Evolutionary conservation across 2,329 filamentous ascomycete genomes (phyloP), one percentile per base, ranked within the genome.

Genomic region (Colletotrichum graminicola): DNA sequence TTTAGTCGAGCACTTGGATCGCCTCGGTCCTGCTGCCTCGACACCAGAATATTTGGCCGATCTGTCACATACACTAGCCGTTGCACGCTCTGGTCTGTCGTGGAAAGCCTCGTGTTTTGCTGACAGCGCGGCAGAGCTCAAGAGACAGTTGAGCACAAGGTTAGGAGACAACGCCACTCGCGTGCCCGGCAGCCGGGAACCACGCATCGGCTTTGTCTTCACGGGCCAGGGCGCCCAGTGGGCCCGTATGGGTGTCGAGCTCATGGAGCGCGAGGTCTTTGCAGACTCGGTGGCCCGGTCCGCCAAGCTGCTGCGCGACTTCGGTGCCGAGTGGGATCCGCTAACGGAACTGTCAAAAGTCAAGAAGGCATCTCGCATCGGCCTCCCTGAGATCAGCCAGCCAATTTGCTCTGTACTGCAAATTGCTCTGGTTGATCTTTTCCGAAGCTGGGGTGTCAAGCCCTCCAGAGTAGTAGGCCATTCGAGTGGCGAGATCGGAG

Each of bases 401-500:
- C 76, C 82, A 1, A 43, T 80, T 3, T 82, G 78, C 64, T 81
- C 80, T 6, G 76, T 76, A 2, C 66, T 80, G 18, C 81, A 85
- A 67, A 76, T 87, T 1, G 83, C 75, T 5, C 73, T 85, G 0
- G 77, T 83, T 0, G 78, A 83, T 6, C 71, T 82, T 0, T 74
- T 82, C 18, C 49, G 68, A 14, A 66, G 67, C 6, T 82, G 78
- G 59, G 74, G 75, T 2, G 76, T 87, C 32, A 66, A 36, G 0
- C 79, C 79, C 0, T 23, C 72, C n/a, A 67, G 71, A 18, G 79
- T 82, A 0, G 75, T 79, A 1, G 82, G 82, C 1, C 82, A 84
- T 66, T 82, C 80, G 0, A 79, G 77, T 32, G 82, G 82, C 10
- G 82, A 84, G 73, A 82, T 83, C 54, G 78, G 77, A 14, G 82